Base-by-base conservation (phyloP, 2,329 filamentous ascomycete genomes). In the Zelopaecilomyces penicillatus region DNA sequence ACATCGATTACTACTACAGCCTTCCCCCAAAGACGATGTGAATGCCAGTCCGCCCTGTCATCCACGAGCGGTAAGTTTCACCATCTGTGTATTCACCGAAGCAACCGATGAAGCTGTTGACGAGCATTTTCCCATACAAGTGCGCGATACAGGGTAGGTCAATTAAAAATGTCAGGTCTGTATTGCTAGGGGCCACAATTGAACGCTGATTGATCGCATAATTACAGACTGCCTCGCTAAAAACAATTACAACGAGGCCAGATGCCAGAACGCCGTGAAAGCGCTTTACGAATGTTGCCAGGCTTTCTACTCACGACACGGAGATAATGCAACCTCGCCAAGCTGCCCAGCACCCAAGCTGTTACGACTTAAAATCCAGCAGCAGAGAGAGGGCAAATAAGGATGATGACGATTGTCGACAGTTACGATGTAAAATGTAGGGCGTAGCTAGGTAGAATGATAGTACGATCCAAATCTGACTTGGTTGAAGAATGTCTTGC, bases 281-380 rank as follows among this genome's bases (percentile, higher is more conserved):
- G 87, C 88, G 3, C 70, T 98, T 27, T 98, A 97, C 65, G 84
- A 93, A 55, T 98, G 93, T 67, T 98, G 93, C 65, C 82, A 90
- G 57, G 76, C 79, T 9, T 95, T 97, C 62, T 97, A 98, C 66
- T 70, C 83, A 55, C 75, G 78, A 46, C 78, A 86, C 48, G 90
- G 93, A 11, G 83, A 94, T 45, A 68, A 80, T 27, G 89, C 87
- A 30, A 80, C 75, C 36, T 85, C 84, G 2, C 79, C 82, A 19
- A 93, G 87, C 68, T 98, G 93, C 60, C 93, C 93, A 0, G 91
- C 91, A 61, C 78, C 87, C 6, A 78, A 74, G 52, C 70, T 96
- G 45, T 69, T 98, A 46, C 79, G 79, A 62, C 68, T 96, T 52
- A 96, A 95, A 66, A 81, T 95, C 71, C 83, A 85, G 71, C 90